A percentile compares a stretch with the other conserved stretches of the same genome.
Evolutionary conservation across 164 flowering plant genomes (phyloP).

Genomic region (Tetrastigma voinierianum): DNA sequence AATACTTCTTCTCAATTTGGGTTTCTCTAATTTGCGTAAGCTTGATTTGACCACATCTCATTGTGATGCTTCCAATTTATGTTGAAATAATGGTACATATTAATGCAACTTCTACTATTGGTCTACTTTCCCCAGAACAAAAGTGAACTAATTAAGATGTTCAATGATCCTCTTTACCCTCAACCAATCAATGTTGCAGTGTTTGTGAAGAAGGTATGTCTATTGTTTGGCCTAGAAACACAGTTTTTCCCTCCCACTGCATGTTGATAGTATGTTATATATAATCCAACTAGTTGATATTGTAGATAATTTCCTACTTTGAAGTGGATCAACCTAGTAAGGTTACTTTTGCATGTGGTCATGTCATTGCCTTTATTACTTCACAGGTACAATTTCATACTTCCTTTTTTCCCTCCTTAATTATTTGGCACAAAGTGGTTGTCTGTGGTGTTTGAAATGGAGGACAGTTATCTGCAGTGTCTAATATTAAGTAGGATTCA

Average conservation of each 20-base stretch:
- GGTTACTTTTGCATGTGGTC: constrained; percentile 61
- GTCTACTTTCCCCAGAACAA: constrained; percentile 42
- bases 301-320: constrained; percentile 65
- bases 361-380: constrained; percentile 69
- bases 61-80: no score
- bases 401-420: background rate
- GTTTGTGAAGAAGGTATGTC: constrained; percentile 78
- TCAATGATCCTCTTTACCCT: constrained; percentile 58
- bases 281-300: constrained; percentile 6
- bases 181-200: constrained; percentile 60
- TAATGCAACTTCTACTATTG: background rate
- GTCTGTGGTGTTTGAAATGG: no score
- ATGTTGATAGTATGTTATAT: background rate
- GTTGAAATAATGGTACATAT: no score
- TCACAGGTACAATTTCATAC: constrained; percentile 52
- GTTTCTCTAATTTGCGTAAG: no score
- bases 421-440: no score
- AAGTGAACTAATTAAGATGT: constrained; percentile 60
- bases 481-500: no score
- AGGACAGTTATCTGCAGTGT: no score
- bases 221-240: background rate
- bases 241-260: background rate
- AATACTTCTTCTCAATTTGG: no score
- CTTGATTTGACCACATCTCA: no score
- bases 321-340: constrained; percentile 27